phyloP scores from a whole-genome alignment of 805 yeast species.

The Grigorovia yakushimaensis region DNA sequence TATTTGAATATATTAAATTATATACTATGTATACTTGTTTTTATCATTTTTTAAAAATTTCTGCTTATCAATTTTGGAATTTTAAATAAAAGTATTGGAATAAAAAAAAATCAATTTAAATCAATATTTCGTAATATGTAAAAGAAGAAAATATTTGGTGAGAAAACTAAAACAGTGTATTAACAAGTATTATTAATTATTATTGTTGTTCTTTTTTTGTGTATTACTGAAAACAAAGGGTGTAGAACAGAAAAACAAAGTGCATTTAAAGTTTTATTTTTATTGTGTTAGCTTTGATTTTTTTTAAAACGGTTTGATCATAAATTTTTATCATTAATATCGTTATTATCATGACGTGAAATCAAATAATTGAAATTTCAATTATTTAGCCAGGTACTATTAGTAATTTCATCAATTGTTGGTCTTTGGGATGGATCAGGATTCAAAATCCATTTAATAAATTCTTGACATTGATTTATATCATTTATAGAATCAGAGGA shows the following conservation, averaged over 20 bases:
- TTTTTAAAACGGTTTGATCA: neutral
- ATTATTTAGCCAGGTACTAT: constrained; percentile 52
- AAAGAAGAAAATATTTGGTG: neutral
- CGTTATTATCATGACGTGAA: no score
- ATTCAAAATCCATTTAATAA: constrained; percentile 55
- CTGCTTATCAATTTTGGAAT: no score
- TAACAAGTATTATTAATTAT: no score
- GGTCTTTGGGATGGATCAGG: constrained; percentile 63
- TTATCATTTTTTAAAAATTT: no score
- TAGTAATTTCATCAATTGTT: constrained; percentile 54
- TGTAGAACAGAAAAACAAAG: neutral
- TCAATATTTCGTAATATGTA: neutral
- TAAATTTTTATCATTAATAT: neutral
- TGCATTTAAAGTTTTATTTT: neutral
- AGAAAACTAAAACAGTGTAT: no score
- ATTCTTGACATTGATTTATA: constrained; percentile 46
- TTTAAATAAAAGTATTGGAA: no score
- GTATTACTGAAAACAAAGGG: neutral
- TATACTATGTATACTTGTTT: no score
- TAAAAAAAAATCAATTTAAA: no score
- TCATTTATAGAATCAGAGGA: constrained; percentile 17
- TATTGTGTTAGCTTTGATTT: neutral
- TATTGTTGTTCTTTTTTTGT: neutral
- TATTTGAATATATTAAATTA: neutral
- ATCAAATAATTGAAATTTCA: neutral